phyloP scores from a whole-genome alignment of 139 green algal species.

The Chlorella sp. region DNA sequence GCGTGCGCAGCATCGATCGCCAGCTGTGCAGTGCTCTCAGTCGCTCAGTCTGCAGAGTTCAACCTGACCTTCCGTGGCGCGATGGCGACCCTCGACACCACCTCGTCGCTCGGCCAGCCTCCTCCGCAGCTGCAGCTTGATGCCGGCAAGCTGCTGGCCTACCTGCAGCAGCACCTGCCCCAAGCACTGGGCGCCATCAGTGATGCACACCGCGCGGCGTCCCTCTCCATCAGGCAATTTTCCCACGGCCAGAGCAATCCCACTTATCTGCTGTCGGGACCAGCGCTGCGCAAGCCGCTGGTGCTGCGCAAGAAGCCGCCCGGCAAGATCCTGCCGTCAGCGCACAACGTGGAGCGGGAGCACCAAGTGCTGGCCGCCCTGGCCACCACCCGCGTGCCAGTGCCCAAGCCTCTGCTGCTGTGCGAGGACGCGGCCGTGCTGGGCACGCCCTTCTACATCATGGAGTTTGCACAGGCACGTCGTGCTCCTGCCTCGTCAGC shows the following conservation, averaged over 20 bases:
- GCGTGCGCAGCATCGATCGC: too few species aligned
- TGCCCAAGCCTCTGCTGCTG: slow-evolving; percentile 67
- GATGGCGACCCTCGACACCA: too few species aligned
- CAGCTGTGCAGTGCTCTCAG: too few species aligned
- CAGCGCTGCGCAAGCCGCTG: slow-evolving; percentile 1
- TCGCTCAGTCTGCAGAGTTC: too few species aligned
- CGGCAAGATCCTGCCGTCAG: slow-evolving; percentile 82
- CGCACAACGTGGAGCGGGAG: slow-evolving; percentile 93
- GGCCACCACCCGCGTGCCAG: slow-evolving; percentile 53
- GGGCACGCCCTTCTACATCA: slow-evolving; percentile 95
- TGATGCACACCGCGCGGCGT: too few species aligned
- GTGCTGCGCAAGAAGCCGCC: slow-evolving; percentile 97
- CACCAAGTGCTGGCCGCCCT: slow-evolving; percentile 63
- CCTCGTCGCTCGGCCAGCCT: too few species aligned
- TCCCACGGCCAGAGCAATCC: slow-evolving; percentile 94
- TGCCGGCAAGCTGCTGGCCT: too few species aligned
- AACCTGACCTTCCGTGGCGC: too few species aligned
- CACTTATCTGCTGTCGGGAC: slow-evolving; percentile 78
- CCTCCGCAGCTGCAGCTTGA: too few species aligned
- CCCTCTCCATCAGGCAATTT: too few species aligned
- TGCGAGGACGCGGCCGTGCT: slow-evolving; percentile 74
- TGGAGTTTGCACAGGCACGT: slow-evolving; percentile 64
- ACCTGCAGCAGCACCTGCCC: too few species aligned
- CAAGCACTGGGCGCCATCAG: too few species aligned
- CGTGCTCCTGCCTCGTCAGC: background rate